These are phyloP conservation scores for Populus trichocarpa DNA, from an alignment of 441 rosid species.

Conservation along the genomic window DNA sequence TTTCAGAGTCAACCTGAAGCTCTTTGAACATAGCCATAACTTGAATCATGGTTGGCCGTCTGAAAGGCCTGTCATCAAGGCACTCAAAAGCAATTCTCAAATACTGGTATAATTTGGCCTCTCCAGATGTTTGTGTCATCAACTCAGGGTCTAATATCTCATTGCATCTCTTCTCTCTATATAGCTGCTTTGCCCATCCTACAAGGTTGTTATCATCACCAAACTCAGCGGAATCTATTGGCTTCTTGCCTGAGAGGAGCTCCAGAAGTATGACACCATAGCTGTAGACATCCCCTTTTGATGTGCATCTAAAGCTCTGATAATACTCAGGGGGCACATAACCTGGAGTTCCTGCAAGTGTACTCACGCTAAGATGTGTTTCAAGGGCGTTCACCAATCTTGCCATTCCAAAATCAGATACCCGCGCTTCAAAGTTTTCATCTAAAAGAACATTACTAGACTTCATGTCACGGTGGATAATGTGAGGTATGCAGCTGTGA, in stretches of 20 bases:
- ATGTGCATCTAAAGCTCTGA: conserved; percentile 69
- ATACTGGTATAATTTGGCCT: conserved; percentile 59
- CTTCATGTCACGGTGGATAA: conserved; percentile 94
- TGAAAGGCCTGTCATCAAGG: conserved; percentile 78
- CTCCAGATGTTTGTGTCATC: conserved; percentile 34
- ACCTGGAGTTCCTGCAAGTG: conserved; percentile 69
- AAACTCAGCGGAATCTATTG: conserved; percentile 71
- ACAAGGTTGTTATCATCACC: conserved; percentile 93
- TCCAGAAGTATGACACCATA: conserved; percentile 86
- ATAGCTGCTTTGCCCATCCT: conserved; percentile 91
- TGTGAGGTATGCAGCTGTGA: conserved; percentile 94
- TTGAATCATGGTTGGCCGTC: conserved; percentile 92
- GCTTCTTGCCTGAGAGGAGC: no score
- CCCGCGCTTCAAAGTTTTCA: conserved; percentile 76
- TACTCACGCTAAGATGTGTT: conserved; percentile 94
- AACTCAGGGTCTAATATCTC: conserved; percentile 71
- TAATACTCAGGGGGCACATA: no score
- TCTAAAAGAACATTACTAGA: conserved; percentile 94
- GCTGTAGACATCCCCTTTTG: conserved; percentile 93
- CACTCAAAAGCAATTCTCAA: conserved; percentile 81
- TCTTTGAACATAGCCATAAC: conserved; percentile 95
- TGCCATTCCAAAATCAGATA: conserved; percentile 97
- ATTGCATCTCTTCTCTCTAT: conserved; percentile 50
- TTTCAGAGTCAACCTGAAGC: conserved; percentile 76
- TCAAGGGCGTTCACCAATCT: conserved; percentile 85